Evolutionary conservation across 2,329 filamentous ascomycete species (phyloP).

Genomic region (Ceratocystis variospora): DNA sequence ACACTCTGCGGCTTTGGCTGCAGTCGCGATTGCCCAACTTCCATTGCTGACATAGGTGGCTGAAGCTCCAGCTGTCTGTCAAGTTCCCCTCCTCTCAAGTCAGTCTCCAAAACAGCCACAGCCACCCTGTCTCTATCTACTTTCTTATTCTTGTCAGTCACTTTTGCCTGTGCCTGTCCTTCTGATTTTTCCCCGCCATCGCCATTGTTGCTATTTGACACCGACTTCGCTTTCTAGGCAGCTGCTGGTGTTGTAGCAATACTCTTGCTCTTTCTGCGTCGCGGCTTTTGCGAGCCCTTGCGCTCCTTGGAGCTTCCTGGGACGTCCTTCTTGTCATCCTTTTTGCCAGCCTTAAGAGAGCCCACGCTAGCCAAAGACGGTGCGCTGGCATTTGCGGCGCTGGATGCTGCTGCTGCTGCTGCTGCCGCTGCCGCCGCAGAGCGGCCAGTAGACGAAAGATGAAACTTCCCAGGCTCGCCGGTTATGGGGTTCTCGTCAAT

Average conservation of each 20-base stretch:
- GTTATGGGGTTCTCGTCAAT: constrained; percentile 57
- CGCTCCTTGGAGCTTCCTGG: constrained; percentile 25
- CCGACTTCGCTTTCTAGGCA: constrained; percentile 8
- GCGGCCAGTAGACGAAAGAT: constrained; percentile 45
- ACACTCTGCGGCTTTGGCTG: background rate
- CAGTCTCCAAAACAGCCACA: background rate
- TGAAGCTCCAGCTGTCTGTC: background rate
- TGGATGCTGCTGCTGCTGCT: constrained; percentile 1
- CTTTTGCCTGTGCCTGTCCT: background rate
- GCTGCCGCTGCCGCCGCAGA: constrained; percentile 22
- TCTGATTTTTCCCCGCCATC: background rate
- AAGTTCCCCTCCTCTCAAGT: background rate
- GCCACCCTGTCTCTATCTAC: background rate
- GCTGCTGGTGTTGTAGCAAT: constrained; percentile 10
- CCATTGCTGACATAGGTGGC: no score
- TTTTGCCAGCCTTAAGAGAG: background rate
- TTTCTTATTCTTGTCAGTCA: background rate
- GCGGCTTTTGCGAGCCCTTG: constrained; percentile 28
- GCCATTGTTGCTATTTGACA: background rate
- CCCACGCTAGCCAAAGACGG: background rate
- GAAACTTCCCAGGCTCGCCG: constrained; percentile 51
- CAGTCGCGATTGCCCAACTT: background rate
- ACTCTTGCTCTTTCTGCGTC: constrained; percentile 30
- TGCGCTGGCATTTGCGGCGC: background rate
- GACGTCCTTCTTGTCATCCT: background rate